A percentile compares a stretch with the other conserved stretches of the same genome.
These are phyloP conservation scores for Aspergillus novofumigatus DNA, from an alignment of 2,329 filamentous ascomycete species.

Conservation along the genomic window DNA sequence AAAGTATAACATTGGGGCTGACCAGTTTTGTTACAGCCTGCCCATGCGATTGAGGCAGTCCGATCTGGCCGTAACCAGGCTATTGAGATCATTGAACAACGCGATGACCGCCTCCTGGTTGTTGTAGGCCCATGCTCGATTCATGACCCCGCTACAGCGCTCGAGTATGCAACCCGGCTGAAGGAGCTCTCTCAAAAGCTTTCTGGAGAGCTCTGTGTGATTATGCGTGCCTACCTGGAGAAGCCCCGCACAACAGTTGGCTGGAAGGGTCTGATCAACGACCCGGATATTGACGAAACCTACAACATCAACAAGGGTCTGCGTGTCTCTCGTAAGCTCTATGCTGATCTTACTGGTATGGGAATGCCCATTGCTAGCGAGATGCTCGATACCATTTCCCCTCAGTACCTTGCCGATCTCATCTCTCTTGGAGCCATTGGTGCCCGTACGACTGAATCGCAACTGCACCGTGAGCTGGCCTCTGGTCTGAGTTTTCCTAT, in stretches of 20 bases:
- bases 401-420: constrained; percentile 93
- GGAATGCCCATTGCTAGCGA: constrained; percentile 96
- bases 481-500: constrained; percentile 95
- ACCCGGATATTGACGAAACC: constrained; percentile 93
- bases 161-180: constrained; percentile 82
- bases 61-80: constrained; percentile 50
- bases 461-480: constrained; percentile 92
- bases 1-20: constrained; percentile 36
- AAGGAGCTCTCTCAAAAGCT: constrained; percentile 75
- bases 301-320: constrained; percentile 99
- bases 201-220: constrained; percentile 76
- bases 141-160: constrained; percentile 82
- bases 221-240: constrained; percentile 99
- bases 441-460: constrained; percentile 91
- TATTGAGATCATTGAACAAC: constrained; percentile 68
- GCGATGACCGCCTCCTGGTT: constrained; percentile 83
- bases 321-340: constrained; percentile 85
- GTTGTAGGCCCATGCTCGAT: constrained; percentile 96
- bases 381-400: constrained; percentile 98
- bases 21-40: constrained; percentile 27
- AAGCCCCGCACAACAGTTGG: constrained; percentile 97
- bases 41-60: constrained; percentile 39
- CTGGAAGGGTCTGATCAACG: constrained; percentile 99
- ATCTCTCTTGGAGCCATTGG: constrained; percentile 95
- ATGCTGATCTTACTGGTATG: constrained; percentile 77